Conservation (phyloP, 1,139 yeast genomes). For the Diutina rugosa region DNA sequence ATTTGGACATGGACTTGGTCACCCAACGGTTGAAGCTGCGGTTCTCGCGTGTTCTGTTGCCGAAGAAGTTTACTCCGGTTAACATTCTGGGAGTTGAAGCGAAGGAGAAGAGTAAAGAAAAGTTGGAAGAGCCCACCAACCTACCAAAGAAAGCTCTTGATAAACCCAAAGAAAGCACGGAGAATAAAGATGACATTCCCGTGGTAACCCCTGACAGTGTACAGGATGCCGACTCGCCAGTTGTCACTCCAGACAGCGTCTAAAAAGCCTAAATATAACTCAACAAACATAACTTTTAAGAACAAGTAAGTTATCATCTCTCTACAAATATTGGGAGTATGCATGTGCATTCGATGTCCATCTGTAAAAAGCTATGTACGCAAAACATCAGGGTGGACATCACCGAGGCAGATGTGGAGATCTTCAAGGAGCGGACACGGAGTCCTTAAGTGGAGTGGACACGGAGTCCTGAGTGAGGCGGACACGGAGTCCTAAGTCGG, state of each 20-base stretch:
- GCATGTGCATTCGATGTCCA: too few relatives aligned
- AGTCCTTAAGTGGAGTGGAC: too few relatives aligned
- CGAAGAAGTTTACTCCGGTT: constrained; percentile 86
- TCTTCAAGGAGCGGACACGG: too few relatives aligned
- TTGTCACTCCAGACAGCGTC: too few relatives aligned
- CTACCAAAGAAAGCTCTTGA: not conserved
- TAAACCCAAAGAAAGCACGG: not conserved
- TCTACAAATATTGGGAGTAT: too few relatives aligned
- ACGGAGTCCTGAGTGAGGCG: too few relatives aligned
- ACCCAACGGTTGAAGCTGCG: constrained; percentile 71
- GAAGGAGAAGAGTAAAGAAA: not conserved
- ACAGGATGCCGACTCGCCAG: not conserved
- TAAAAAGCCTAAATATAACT: not conserved
- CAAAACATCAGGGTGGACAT: too few relatives aligned
- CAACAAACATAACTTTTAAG: not conserved
- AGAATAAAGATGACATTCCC: not conserved
- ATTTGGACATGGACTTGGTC: constrained; percentile 84
- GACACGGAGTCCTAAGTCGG: too few relatives aligned
- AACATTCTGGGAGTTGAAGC: constrained; percentile 35
- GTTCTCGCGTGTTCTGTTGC: constrained; percentile 78
- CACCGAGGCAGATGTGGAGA: too few relatives aligned
- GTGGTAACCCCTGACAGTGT: not conserved
- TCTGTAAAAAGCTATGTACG: too few relatives aligned
- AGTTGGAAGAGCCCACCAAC: not conserved
- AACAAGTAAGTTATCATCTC: too few relatives aligned